These are phyloP conservation scores for Cryptosporidium meleagridis DNA, from an alignment of 169 alveolate genomes.

Conservation along the genomic window DNA sequence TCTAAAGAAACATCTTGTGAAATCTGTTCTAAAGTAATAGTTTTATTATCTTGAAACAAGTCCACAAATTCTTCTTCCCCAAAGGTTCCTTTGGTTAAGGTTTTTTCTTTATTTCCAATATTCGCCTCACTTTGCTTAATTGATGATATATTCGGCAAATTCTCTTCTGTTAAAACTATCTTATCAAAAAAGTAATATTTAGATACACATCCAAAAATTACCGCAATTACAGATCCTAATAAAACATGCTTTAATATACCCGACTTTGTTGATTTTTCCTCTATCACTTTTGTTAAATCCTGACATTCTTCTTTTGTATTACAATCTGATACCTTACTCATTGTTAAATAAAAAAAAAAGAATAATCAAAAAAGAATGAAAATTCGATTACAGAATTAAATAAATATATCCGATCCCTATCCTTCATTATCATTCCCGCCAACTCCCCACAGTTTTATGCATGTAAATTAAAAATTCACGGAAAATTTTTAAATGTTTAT, in stretches of 20 bases:
- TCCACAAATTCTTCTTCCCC: constrained; percentile 14
- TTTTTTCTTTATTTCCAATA: not conserved
- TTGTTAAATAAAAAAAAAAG: not conserved
- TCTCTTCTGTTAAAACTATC: not conserved
- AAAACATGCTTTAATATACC: constrained; percentile 11
- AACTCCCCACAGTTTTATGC: not conserved
- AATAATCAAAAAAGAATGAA: too few relatives aligned
- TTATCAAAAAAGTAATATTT: not conserved
- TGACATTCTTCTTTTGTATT: not conserved
- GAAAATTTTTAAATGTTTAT: not conserved
- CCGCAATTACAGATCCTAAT: constrained; percentile 25
- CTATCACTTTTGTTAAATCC: not conserved
- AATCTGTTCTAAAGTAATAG: not conserved
- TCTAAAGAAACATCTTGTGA: constrained; percentile 1
- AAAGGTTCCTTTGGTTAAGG: constrained; percentile 1
- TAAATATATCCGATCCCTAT: not conserved
- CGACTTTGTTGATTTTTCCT: not conserved
- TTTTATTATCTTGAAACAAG: not conserved
- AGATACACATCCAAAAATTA: constrained; percentile 14
- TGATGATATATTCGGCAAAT: not conserved
- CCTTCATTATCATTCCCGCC: not conserved
- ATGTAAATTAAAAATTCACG: not conserved
- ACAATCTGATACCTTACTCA: not conserved
- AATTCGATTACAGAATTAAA: too few relatives aligned
- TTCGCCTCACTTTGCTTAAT: not conserved